phyloP scores from a whole-genome alignment of 75 land plant genomes.

The Pinus taeda region DNA sequence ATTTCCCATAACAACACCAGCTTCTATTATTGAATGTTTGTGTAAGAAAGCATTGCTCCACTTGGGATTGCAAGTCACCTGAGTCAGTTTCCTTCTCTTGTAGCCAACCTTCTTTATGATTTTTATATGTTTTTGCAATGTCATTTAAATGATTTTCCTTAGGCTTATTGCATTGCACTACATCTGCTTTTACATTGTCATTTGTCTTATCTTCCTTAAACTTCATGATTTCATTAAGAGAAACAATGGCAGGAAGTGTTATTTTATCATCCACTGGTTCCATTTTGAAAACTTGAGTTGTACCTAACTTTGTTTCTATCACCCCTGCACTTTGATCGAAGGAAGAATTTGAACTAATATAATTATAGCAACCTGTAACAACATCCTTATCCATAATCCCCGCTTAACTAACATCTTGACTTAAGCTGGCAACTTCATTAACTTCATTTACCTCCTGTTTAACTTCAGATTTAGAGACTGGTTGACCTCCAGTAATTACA shows the following conservation, averaged over 20 bases:
- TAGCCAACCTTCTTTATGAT: background rate
- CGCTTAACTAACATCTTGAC: background rate
- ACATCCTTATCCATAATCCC: background rate
- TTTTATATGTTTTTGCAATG: background rate
- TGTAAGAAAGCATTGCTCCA: background rate
- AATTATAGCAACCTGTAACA: background rate
- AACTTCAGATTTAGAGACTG: background rate
- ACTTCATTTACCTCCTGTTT: background rate
- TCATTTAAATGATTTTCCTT: background rate
- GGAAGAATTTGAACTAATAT: constrained; percentile 1
- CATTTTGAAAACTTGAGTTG: constrained; percentile 15
- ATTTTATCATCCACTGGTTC: constrained; percentile 8
- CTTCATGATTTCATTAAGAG: constrained; percentile 79
- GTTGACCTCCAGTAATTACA: background rate
- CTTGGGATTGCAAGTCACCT: background rate
- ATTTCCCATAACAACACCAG: background rate
- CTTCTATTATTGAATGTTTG: background rate
- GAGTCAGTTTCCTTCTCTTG: constrained; percentile 1
- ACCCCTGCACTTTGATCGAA: background rate
- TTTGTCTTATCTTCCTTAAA: constrained; percentile 16
- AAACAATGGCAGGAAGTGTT: constrained; percentile 58
- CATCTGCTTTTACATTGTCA: background rate
- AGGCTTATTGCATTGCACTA: background rate
- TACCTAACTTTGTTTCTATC: background rate
- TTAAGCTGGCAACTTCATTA: background rate